phyloP scores from a whole-genome alignment of 805 yeast species.

The Metschnikowia peoriensis region DNA sequence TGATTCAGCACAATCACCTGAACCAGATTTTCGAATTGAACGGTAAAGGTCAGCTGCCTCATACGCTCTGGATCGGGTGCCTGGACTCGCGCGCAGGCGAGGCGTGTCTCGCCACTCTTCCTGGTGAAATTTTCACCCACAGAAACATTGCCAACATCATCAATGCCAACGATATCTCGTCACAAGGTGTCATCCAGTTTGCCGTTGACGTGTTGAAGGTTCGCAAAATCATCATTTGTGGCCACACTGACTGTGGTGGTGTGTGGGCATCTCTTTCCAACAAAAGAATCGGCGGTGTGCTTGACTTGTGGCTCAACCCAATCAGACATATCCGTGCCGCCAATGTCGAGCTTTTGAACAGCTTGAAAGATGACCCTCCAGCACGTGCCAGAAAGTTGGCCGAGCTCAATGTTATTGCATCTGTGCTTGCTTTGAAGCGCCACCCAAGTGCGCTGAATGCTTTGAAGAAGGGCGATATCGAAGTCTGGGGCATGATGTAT shows the following conservation, averaged over 20 bases:
- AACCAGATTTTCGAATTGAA: slow-evolving; percentile 20
- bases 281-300: slow-evolving; percentile 22
- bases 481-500: slow-evolving; percentile 24
- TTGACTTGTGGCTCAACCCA: slow-evolving; percentile 23
- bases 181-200: slow-evolving; percentile 22
- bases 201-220: slow-evolving; percentile 22
- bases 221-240: slow-evolving; percentile 21
- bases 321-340: slow-evolving; percentile 22
- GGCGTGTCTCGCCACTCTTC: slow-evolving; percentile 19
- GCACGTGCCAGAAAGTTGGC: slow-evolving; percentile 21
- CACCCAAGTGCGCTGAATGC: slow-evolving; percentile 22
- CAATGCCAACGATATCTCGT: slow-evolving; percentile 20
- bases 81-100: slow-evolving; percentile 22
- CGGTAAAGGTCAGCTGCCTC: slow-evolving; percentile 22
- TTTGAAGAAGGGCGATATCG: slow-evolving; percentile 20
- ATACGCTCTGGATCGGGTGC: slow-evolving; percentile 24
- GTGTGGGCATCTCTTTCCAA: slow-evolving; percentile 23
- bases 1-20: slow-evolving; percentile 20
- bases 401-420: slow-evolving; percentile 20
- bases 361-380: slow-evolving; percentile 16
- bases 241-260: slow-evolving; percentile 24
- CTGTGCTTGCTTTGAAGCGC: slow-evolving; percentile 20
- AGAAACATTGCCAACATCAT: slow-evolving; percentile 22
- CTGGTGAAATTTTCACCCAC: slow-evolving; percentile 23
- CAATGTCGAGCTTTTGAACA: slow-evolving; percentile 16